Base-by-base conservation (phyloP, 2,329 filamentous ascomycete genomes). In the Graphiopsis chlorocephala region DNA sequence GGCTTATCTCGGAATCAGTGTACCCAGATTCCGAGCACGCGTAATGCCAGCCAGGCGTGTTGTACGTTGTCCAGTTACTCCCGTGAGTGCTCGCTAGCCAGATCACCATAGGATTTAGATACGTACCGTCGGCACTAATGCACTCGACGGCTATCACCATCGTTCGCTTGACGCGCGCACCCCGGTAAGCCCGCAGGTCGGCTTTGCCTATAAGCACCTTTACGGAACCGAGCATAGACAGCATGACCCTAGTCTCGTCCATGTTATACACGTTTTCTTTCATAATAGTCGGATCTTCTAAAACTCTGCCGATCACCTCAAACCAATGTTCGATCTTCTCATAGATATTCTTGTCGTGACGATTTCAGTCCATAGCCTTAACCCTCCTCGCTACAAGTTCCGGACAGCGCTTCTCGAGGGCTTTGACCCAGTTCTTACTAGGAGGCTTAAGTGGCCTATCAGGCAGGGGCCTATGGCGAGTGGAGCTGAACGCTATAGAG, bases 251-350 rank as follows among this genome's bases (percentile, higher is more conserved):
- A 23, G 74, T 78, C 70, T 77, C 71, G 62, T 78, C 74, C 66
- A 78, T 76, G 64, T 77, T 77, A 65, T 78, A 78, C 11, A 76
- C 66, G 66, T 75, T 77, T 65, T 72, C 71, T 38, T 53, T 61
- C 33, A 74, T 48, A 31, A 75, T 67, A 11, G 47, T 61, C 10
- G 65, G 69, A 66, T 76, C 65, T 6, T 67, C 35, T 8, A 76
- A 61, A 29, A 71, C 69, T 60, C 68, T 64, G 33, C 69, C 63
- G 59, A 77, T 76, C 25, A 77, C 66, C 28, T 70, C 64, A 70
- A 78, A 75, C 72, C 67, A 76, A 15, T 72, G 64, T 60, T 67
- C 68, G 26, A 72, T 71, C 67, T 77, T 76, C 17, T 71, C 68
- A 68, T 75, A 73, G 10, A 73, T 75, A 57, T 73, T 70, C 23